Evolutionary conservation across 2,329 filamentous ascomycete species (phyloP).

Genomic region (Drechslera avenae): DNA sequence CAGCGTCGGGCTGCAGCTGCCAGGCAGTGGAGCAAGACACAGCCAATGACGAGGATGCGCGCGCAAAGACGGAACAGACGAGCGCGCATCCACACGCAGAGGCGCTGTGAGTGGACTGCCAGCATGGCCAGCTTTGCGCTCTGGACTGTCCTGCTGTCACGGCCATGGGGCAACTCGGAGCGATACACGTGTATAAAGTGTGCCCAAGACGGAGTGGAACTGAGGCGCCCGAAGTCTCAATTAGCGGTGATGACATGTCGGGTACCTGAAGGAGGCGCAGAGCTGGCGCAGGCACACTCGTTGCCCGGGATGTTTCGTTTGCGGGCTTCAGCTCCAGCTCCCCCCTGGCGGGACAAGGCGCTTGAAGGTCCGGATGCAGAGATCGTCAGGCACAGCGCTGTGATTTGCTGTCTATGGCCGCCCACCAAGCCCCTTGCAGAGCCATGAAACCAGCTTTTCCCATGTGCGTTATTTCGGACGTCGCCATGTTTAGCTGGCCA

Average conservation of each 20-base stretch:
- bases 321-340: conserved; percentile 28
- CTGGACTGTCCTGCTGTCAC: conserved; percentile 6
- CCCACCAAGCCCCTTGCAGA: conserved; percentile 29
- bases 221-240: conserved; percentile 10
- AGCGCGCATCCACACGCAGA: conserved; percentile 13
- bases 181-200: conserved; percentile 21
- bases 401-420: conserved; percentile 28
- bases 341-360: conserved; percentile 21
- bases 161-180: conserved; percentile 9
- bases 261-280: conserved; percentile 21
- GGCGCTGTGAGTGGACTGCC: conserved; percentile 9
- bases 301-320: conserved; percentile 23
- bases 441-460: conserved; percentile 33
- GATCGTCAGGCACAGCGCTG: conserved; percentile 30
- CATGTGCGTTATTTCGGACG: conserved; percentile 16
- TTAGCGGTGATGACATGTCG: conserved; percentile 10
- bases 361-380: conserved; percentile 32
- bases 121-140: not conserved
- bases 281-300: not conserved
- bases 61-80: conserved; percentile 22
- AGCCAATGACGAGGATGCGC: conserved; percentile 21
- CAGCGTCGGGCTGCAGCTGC: conserved; percentile 29
- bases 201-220: not conserved
- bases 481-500: conserved; percentile 11
- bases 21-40: conserved; percentile 22